A percentile compares a stretch with the other conserved stretches of the same genome.
Conservation (phyloP, 139 green algal genomes). For the Picochlorum costavermella region DNA sequence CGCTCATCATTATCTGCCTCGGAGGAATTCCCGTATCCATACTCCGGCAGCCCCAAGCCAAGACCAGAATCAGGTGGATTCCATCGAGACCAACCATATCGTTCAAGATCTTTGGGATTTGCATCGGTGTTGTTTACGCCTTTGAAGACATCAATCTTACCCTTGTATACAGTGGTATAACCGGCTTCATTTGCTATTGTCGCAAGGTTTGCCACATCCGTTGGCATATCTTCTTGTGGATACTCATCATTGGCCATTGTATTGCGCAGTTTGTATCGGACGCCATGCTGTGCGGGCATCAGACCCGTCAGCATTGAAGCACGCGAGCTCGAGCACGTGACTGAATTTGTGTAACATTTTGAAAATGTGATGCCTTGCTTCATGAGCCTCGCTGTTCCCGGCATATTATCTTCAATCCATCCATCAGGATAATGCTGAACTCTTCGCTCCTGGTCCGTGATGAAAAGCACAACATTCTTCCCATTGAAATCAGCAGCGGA, state of each 20-base stretch:
- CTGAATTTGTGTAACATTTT: too few relatives aligned
- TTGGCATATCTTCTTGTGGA: slow-evolving; percentile 12
- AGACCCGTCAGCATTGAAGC: slow-evolving; percentile 8
- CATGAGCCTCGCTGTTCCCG: slow-evolving; percentile 10
- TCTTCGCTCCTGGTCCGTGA: slow-evolving; percentile 15
- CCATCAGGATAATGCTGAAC: slow-evolving; percentile 4
- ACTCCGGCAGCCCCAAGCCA: slow-evolving; percentile 8
- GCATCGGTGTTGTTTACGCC: neutral
- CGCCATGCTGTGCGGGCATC: slow-evolving; percentile 14
- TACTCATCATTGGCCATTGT: slow-evolving; percentile 8
- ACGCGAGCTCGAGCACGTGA: too few relatives aligned
- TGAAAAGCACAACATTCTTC: slow-evolving; percentile 21
- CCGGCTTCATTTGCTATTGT: slow-evolving; percentile 9
- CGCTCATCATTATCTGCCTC: slow-evolving; percentile 12
- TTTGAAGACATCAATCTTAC: slow-evolving; percentile 21
- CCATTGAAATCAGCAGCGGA: slow-evolving; percentile 9
- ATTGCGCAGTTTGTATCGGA: slow-evolving; percentile 11
- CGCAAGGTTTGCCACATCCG: slow-evolving; percentile 9
- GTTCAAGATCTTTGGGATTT: slow-evolving; percentile 7
- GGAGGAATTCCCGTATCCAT: slow-evolving; percentile 2
- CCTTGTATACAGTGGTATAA: slow-evolving; percentile 21
- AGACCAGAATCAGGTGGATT: slow-evolving; percentile 13
- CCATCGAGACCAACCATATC: slow-evolving; percentile 16
- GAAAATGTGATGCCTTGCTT: too few relatives aligned
- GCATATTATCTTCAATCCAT: slow-evolving; percentile 11